phyloP scores from a whole-genome alignment of 495 filamentous ascomycete genomes.

The Annulohypoxylon maeteangense region DNA sequence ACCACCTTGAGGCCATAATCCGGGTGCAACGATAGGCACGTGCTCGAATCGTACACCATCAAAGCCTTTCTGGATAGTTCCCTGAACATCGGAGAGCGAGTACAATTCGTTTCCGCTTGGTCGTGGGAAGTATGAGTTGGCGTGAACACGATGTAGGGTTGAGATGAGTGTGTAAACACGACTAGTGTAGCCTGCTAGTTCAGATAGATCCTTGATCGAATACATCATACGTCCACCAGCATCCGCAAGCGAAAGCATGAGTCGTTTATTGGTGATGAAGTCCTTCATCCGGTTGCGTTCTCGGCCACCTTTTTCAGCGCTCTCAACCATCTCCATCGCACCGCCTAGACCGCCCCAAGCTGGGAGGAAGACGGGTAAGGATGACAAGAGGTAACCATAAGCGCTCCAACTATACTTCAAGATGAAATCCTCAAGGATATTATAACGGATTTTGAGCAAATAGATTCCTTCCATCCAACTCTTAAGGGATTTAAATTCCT shows the following conservation, averaged over 20 bases:
- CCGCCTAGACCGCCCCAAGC: constrained; percentile 90
- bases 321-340: constrained; percentile 67
- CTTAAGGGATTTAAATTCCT: constrained; percentile 89
- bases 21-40: constrained; percentile 90
- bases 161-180: constrained; percentile 95
- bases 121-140: constrained; percentile 81
- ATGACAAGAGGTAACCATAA: constrained; percentile 92
- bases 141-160: constrained; percentile 92
- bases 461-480: constrained; percentile 98
- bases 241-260: constrained; percentile 98
- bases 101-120: constrained; percentile 79
- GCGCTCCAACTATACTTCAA: constrained; percentile 99
- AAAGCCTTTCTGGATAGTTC: constrained; percentile 91
- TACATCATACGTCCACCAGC: constrained; percentile 99
- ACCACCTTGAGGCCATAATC: constrained; percentile 83
- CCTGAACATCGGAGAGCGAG: constrained; percentile 89
- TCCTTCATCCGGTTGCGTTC: constrained; percentile 92
- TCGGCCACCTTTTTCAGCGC: constrained; percentile 61
- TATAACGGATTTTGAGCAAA: constrained; percentile 94
- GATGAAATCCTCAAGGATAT: constrained; percentile 98
- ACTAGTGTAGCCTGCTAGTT: constrained; percentile 93
- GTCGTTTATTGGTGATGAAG: constrained; percentile 99
- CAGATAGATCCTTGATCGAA: constrained; percentile 96
- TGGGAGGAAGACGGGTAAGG: constrained; percentile 92
- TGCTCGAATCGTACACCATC: constrained; percentile 94